A percentile compares a stretch with the other conserved stretches of the same genome.
These are phyloP conservation scores for Albugo candida DNA, from an alignment of 352 stramenopile genomes.

Conservation along the genomic window DNA sequence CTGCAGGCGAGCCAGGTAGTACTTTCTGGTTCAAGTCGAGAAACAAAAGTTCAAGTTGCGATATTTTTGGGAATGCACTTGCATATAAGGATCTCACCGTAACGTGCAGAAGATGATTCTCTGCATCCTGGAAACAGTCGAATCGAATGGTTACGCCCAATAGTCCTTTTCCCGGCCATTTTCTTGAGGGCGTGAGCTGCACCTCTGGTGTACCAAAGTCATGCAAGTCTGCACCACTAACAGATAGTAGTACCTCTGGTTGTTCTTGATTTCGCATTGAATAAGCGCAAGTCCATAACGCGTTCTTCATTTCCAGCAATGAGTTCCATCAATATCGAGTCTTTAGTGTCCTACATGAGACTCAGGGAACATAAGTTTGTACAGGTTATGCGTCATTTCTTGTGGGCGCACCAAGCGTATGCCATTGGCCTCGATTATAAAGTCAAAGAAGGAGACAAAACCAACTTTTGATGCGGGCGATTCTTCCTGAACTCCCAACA, in stretches of 20 bases:
- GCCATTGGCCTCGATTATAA: constrained; percentile 88
- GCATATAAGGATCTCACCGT: constrained; percentile 41
- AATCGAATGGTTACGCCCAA: constrained; percentile 95
- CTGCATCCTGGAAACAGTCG: constrained; percentile 89
- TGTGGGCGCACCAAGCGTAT: constrained; percentile 47
- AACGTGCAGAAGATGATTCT: constrained; percentile 91
- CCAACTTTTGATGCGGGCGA: constrained; percentile 81
- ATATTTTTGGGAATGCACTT: background rate
- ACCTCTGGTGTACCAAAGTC: constrained; percentile 18
- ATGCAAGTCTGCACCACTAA: background rate
- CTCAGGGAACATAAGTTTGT: background rate
- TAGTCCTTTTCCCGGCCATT: constrained; percentile 88
- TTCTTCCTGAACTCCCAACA: constrained; percentile 92
- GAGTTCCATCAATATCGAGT: constrained; percentile 82
- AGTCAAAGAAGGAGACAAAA: constrained; percentile 96
- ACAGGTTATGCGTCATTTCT: constrained; percentile 10
- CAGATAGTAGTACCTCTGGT: constrained; percentile 16
- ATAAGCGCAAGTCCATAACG: constrained; percentile 48
- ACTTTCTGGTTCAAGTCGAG: constrained; percentile 34
- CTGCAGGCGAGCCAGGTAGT: constrained; percentile 71
- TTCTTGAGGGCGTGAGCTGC: constrained; percentile 78
- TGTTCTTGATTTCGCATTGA: constrained; percentile 64
- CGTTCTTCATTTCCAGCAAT: constrained; percentile 75
- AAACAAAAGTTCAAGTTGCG: background rate
- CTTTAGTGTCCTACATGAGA: constrained; percentile 49